A percentile compares a stretch with the other conserved stretches of the same genome.
These are phyloP conservation scores for Saururus chinensis DNA, from an alignment of 164 flowering plant genomes.

Conservation along the genomic window DNA sequence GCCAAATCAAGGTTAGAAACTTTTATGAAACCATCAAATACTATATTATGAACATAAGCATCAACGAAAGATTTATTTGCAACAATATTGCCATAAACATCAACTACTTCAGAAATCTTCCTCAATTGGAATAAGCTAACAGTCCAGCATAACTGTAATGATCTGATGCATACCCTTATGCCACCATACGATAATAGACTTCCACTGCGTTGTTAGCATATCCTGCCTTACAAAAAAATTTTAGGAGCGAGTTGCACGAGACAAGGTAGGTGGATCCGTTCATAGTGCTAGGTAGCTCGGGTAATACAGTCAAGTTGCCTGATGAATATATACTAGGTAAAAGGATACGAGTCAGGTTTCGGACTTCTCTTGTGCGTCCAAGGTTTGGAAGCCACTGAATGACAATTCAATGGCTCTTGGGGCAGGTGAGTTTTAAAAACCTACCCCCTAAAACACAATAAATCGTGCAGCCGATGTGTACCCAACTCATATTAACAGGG, in stretches of 20 bases:
- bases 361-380: constrained; percentile 19
- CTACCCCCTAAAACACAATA: too few species aligned
- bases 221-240: constrained; percentile 36
- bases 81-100: constrained; percentile 37
- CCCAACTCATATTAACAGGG: too few species aligned
- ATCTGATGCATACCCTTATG: constrained; percentile 37
- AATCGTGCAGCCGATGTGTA: too few species aligned
- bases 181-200: constrained; percentile 38
- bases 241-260: constrained; percentile 38
- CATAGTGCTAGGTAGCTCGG: constrained; percentile 18
- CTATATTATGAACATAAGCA: constrained; percentile 46
- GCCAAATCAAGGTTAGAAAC: constrained; percentile 29
- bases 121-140: constrained; percentile 39
- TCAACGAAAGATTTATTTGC: constrained; percentile 23
- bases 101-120: constrained; percentile 32
- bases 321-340: constrained; percentile 27
- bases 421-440: too few species aligned
- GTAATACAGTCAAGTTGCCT: constrained; percentile 20
- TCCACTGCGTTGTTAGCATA: constrained; percentile 28
- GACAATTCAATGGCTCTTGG: too few species aligned
- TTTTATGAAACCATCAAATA: constrained; percentile 37
- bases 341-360: constrained; percentile 48
- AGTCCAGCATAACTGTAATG: constrained; percentile 39
- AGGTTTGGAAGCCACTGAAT: too few species aligned
- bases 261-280: constrained; percentile 34